Conservation (phyloP, 2,329 filamentous ascomycete species). For the Fusarium sp. region DNA sequence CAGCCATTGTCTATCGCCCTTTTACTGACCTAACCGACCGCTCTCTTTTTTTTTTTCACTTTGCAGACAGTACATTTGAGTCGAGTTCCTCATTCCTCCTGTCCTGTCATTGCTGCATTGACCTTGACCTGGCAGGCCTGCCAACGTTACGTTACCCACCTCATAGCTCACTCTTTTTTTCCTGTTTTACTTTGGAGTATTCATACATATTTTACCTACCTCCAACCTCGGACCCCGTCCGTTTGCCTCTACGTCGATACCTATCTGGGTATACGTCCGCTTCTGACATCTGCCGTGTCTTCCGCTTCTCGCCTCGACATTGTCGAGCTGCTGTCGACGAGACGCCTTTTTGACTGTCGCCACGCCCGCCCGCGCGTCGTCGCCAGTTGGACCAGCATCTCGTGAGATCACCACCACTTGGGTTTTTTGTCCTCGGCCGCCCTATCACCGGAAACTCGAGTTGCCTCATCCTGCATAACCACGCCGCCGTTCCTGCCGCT, state of each 20-base stretch:
- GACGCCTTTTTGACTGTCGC: slow-evolving; percentile 9
- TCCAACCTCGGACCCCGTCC: neutral
- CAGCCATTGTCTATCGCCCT: slow-evolving; percentile 30
- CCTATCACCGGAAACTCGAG: neutral
- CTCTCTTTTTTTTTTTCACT: slow-evolving; percentile 30
- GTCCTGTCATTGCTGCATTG: slow-evolving; percentile 33
- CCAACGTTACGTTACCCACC: slow-evolving; percentile 9
- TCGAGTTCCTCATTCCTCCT: slow-evolving; percentile 21
- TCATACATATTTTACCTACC: slow-evolving; percentile 14
- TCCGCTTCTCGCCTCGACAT: slow-evolving; percentile 24
- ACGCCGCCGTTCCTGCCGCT: slow-evolving; percentile 16
- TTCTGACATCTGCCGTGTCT: slow-evolving; percentile 12
- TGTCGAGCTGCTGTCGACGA: slow-evolving; percentile 26
- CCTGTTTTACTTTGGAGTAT: slow-evolving; percentile 28
- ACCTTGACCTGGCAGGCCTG: neutral
- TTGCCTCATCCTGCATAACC: slow-evolving; percentile 11
- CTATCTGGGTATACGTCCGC: slow-evolving; percentile 7
- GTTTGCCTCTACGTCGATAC: neutral
- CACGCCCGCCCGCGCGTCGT: slow-evolving; percentile 26
- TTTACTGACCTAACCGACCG: slow-evolving; percentile 42
- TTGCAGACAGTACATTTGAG: slow-evolving; percentile 2
- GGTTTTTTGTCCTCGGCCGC: neutral
- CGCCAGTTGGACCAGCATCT: slow-evolving; percentile 9
- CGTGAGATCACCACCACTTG: slow-evolving; percentile 18
- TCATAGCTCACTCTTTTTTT: slow-evolving; percentile 1